A percentile compares a stretch with the other conserved stretches of the same genome.
Evolutionary conservation across 2,329 filamentous ascomycete species (phyloP).

Genomic region (Lasiodiplodia hormozganensis): DNA sequence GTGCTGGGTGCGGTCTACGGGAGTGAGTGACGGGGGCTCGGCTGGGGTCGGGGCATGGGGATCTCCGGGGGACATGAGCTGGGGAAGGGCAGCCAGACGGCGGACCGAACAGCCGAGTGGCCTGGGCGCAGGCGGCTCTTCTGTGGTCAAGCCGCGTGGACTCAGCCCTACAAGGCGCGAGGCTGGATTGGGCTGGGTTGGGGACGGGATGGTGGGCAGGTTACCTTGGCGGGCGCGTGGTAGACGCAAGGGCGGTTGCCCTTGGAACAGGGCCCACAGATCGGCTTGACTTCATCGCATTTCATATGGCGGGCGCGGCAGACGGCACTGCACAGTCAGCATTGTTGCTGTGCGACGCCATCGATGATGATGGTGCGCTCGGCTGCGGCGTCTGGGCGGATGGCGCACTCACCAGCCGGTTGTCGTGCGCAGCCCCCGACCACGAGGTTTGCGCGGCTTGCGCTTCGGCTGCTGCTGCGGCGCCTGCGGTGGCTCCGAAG

Average conservation of each 20-base stretch:
- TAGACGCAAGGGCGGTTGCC: constrained; percentile 53
- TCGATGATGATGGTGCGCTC: not conserved
- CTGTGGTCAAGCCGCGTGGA: not conserved
- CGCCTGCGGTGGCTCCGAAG: constrained; percentile 1
- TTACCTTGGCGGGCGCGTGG: constrained; percentile 30
- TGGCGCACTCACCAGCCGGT: constrained; percentile 50
- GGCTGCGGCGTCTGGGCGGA: constrained; percentile 28
- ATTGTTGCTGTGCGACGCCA: not conserved
- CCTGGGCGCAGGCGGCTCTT: constrained; percentile 9
- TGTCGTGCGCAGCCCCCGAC: constrained; percentile 52
- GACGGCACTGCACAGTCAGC: constrained; percentile 44
- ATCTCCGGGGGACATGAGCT: not conserved
- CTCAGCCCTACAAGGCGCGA: constrained; percentile 25
- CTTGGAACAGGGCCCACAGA: constrained; percentile 54
- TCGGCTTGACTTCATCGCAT: constrained; percentile 57
- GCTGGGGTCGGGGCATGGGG: not conserved
- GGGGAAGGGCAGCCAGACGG: not conserved
- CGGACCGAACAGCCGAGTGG: not conserved
- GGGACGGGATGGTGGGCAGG: constrained; percentile 17
- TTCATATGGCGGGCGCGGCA: constrained; percentile 59
- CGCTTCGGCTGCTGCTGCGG: constrained; percentile 33
- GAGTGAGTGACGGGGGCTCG: not conserved
- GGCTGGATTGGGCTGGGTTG: constrained; percentile 9
- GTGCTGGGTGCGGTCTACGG: not conserved
- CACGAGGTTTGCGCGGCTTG: constrained; percentile 51